A percentile compares a stretch with the other conserved stretches of the same genome.
phyloP scores from a whole-genome alignment of 2,329 filamentous ascomycete species.

The Myriangium duriaei region DNA sequence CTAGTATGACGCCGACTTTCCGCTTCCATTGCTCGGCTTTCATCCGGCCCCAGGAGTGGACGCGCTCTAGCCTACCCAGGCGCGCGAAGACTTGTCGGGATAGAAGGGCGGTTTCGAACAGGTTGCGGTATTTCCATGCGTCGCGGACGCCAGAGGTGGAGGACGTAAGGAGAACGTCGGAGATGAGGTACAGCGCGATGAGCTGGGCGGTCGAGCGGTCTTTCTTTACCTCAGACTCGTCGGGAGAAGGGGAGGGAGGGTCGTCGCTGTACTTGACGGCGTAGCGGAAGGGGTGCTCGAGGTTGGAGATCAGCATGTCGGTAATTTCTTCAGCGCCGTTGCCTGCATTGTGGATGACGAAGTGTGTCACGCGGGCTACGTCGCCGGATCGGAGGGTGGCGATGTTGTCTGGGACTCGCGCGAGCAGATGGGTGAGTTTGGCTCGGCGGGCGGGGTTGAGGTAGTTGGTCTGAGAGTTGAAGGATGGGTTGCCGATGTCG shows the following conservation, averaged over 20 bases:
- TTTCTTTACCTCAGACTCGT: slow-evolving; percentile 21
- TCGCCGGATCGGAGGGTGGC: slow-evolving; percentile 70
- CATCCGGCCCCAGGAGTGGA: slow-evolving; percentile 65
- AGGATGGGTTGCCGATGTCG: slow-evolving; percentile 3
- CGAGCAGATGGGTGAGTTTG: slow-evolving; percentile 71
- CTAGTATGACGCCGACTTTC: slow-evolving; percentile 55
- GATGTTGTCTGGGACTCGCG: slow-evolving; percentile 64
- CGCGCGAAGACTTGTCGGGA: slow-evolving; percentile 59
- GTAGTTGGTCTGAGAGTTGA: slow-evolving; percentile 44
- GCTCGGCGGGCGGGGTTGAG: slow-evolving; percentile 75
- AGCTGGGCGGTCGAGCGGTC: slow-evolving; percentile 57
- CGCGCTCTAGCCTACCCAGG: slow-evolving; percentile 61
- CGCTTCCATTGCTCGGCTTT: slow-evolving; percentile 77
- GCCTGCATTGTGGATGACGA: slow-evolving; percentile 78
- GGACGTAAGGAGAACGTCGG: slow-evolving; percentile 69
- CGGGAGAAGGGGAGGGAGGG: slow-evolving; percentile 14
- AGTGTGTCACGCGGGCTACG: slow-evolving; percentile 71
- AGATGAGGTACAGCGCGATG: slow-evolving; percentile 68
- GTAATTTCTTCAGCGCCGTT: slow-evolving; percentile 82
- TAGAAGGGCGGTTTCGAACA: slow-evolving; percentile 63
- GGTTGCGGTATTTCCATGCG: slow-evolving; percentile 73
- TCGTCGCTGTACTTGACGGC: slow-evolving; percentile 53
- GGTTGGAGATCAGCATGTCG: slow-evolving; percentile 73
- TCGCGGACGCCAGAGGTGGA: slow-evolving; percentile 64
- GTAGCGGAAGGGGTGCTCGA: slow-evolving; percentile 62